Evolutionary conservation across 805 yeast genomes (phyloP).

Genomic region (Yamadazyma takamatsuzukensis): DNA sequence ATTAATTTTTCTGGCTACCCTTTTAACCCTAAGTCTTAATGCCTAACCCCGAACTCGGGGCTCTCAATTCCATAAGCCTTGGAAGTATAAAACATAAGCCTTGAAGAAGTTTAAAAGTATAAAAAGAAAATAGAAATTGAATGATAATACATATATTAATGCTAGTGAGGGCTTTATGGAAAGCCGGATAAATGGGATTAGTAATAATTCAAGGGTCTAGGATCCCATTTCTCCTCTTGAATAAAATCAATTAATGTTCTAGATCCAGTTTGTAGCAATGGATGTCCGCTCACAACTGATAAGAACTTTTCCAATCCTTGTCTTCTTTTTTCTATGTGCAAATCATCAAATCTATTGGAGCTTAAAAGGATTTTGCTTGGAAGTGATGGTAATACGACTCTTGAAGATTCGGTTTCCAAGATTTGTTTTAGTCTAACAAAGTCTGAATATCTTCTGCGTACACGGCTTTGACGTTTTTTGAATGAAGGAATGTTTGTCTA

Average conservation of each 20-base stretch:
- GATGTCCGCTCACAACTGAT: slow-evolving; percentile 82
- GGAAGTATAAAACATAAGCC: no score
- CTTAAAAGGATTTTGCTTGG: slow-evolving; percentile 83
- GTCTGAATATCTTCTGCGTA: slow-evolving; percentile 85
- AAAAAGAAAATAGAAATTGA: no score
- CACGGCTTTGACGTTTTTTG: slow-evolving; percentile 56
- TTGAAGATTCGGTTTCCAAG: slow-evolving; percentile 68
- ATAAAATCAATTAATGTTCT: slow-evolving; percentile 75
- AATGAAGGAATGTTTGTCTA: slow-evolving; percentile 86
- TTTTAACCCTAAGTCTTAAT: no score
- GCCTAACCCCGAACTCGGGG: no score
- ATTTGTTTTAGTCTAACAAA: slow-evolving; percentile 77
- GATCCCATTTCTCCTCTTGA: slow-evolving; percentile 80
- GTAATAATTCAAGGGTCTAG: slow-evolving; percentile 14
- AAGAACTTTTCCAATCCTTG: slow-evolving; percentile 81
- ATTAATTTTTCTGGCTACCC: no score
- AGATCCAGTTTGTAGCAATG: slow-evolving; percentile 83
- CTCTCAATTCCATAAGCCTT: no score
- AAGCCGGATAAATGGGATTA: no score
- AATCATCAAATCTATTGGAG: slow-evolving; percentile 71
- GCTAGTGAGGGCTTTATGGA: background rate
- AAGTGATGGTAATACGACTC: slow-evolving; percentile 79
- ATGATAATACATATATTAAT: no score
- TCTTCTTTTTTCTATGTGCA: slow-evolving; percentile 78
- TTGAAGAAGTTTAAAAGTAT: no score